A percentile compares a stretch with the other conserved stretches of the same genome.
Evolutionary conservation across 305 asterid species (phyloP).

Genomic region (Solanum hybrid): DNA sequence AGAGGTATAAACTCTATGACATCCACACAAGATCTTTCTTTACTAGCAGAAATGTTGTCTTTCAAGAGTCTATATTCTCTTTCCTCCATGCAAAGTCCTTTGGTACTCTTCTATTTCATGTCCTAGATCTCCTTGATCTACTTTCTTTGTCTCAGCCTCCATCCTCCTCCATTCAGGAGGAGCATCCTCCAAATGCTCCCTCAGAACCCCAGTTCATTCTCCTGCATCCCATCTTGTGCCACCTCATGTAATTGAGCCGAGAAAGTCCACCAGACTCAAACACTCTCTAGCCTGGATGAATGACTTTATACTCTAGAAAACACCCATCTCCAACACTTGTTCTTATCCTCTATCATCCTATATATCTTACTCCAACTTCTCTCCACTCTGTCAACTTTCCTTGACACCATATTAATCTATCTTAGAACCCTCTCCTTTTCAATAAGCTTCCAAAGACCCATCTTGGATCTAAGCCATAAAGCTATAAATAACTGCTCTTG

Average conservation of each 20-base stretch:
- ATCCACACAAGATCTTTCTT: not conserved
- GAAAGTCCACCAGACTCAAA: too few relatives aligned
- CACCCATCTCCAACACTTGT: not conserved
- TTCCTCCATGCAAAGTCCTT: not conserved
- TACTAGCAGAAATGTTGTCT: not conserved
- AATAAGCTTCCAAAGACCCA: not conserved
- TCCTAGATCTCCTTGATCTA: not conserved
- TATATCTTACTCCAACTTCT: not conserved
- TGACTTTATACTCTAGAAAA: not conserved
- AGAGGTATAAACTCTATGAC: not conserved
- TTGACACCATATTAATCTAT: fast-evolving
- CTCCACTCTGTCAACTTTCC: not conserved
- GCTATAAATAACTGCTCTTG: not conserved
- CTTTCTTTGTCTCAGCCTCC: not conserved
- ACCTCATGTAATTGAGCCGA: not conserved
- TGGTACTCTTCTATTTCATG: not conserved
- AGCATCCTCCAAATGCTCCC: not conserved
- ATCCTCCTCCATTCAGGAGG: not conserved
- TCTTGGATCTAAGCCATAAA: not conserved
- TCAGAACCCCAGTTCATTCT: not conserved
- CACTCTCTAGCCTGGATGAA: not conserved
- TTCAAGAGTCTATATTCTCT: not conserved
- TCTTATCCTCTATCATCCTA: not conserved
- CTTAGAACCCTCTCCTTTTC: not conserved
- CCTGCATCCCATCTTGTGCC: not conserved